Evolutionary conservation across 1,284 basidiomycete genomes (phyloP).

Genomic region (Mycena sp.): DNA sequence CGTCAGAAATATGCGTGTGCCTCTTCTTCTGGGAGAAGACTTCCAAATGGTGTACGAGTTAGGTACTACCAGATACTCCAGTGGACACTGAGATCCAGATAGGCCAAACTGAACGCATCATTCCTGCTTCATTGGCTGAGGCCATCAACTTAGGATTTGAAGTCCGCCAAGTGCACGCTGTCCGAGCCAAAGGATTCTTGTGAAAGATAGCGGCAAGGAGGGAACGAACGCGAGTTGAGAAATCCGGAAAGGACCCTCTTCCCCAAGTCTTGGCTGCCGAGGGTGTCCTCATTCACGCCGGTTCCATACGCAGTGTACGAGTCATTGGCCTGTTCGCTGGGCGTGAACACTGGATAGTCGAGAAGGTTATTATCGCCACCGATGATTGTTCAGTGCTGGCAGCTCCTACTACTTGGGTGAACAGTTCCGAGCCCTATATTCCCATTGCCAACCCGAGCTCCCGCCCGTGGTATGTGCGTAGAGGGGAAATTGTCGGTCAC

Average conservation of each 20-base stretch:
- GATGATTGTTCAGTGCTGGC: conserved; percentile 22
- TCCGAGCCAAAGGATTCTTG: background rate
- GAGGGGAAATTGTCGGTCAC: conserved; percentile 26
- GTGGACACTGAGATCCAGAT: background rate
- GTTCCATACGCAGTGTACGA: conserved; percentile 21
- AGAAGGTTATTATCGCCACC: conserved; percentile 17
- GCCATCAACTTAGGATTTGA: background rate
- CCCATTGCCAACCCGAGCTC: conserved; percentile 33
- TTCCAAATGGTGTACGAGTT: too few species aligned
- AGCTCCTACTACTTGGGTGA: conserved; percentile 24
- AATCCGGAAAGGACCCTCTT: too few species aligned
- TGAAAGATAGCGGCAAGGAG: background rate
- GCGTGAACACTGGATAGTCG: conserved; percentile 26
- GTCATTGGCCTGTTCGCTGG: conserved; percentile 9
- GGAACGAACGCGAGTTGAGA: too few species aligned
- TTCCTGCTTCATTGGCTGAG: background rate
- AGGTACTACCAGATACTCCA: background rate
- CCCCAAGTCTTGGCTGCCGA: background rate
- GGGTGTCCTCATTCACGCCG: conserved; percentile 1
- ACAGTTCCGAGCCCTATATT: conserved; percentile 10
- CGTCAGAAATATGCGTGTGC: background rate
- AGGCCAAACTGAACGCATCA: background rate
- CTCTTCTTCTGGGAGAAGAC: too few species aligned
- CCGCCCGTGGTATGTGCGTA: conserved; percentile 21
- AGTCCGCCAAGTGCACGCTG: background rate